These are phyloP conservation scores for Yamadazyma phyllophila DNA, from an alignment of 805 yeast genomes.

Conservation along the genomic window DNA sequence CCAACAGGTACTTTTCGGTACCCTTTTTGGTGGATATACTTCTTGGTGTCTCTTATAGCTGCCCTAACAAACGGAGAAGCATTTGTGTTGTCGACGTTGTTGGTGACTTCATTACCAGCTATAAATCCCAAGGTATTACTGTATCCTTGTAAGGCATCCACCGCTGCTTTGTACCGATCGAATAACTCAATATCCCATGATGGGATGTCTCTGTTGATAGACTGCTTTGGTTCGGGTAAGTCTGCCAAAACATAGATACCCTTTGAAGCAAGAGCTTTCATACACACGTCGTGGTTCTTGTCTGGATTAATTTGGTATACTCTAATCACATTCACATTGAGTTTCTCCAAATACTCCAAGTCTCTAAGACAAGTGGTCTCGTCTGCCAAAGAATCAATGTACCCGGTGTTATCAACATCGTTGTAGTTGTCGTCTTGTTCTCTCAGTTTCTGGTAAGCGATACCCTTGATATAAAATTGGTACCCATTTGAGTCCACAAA, in stretches of 20 bases:
- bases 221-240: conserved; percentile 33
- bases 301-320: conserved; percentile 82
- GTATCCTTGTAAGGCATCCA: conserved; percentile 31
- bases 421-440: conserved; percentile 35
- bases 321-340: conserved; percentile 76
- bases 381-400: conserved; percentile 79
- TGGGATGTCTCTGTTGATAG: conserved; percentile 32
- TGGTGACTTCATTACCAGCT: conserved; percentile 43
- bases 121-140: conserved; percentile 37
- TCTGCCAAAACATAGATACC: conserved; percentile 39
- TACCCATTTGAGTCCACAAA: conserved; percentile 73
- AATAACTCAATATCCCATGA: conserved; percentile 33
- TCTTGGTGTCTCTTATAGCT: conserved; percentile 32
- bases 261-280: conserved; percentile 52
- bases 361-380: conserved; percentile 72
- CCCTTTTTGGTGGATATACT: conserved; percentile 23
- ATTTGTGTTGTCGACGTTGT: conserved; percentile 22
- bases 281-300: conserved; percentile 71
- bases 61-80: conserved; percentile 38
- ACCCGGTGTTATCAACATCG: conserved; percentile 22
- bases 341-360: conserved; percentile 65
- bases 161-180: conserved; percentile 31
- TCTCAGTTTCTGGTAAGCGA: conserved; percentile 79
- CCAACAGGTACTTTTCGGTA: conserved; percentile 42
- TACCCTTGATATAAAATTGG: conserved; percentile 84